Evolutionary conservation across 2,329 filamentous ascomycete species (phyloP), one percentile per base, ranked within the genome.

Genomic region (Monosporascus cannonballus): DNA sequence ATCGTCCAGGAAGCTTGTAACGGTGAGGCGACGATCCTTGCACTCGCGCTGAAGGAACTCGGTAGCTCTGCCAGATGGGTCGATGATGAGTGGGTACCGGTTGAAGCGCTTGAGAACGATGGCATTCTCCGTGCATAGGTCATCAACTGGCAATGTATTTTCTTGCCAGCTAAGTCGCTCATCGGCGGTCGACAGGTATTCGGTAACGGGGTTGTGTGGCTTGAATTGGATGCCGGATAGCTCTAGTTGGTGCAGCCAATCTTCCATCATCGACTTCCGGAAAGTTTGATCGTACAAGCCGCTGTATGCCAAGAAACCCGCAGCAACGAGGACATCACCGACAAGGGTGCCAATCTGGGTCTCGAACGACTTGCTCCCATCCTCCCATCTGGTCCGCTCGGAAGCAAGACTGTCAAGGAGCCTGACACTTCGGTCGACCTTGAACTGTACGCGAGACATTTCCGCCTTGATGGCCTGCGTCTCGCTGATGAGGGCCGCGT

Each of bases 71-170:
- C 94, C 94, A 15, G 94, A 97, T 1, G 95, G 95, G 70, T 99
- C 94, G 68, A 99, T 96, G 70, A 99, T 97, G 55, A 99, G 82
- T 45, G 95, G 94, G 70, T 99, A 99, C 58, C 94, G 84, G 75
- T 99, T 99, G 84, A 96, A 99, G 54, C 94, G 86, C 76, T 97
- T 91, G 56, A 99, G 82, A 60, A 99, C 87, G 65, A 99, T 96
- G 45, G 95, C 94, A 66, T 99, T 99, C 72, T 99, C 94, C 0
- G 94, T 99, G 78, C 94, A 99, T 41, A 99, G 81, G 67, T 99
- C 94, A 68, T 99, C 94, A 4, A 96, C 93, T 2, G 95, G 94
- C 48, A 99, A 76, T 17, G 87, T 87, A 67, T 99, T 90, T 63
- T 92, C 87, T 74, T 99, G 95, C 94, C 94, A 99, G 58, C 88